Evolutionary conservation across 2,329 filamentous ascomycete genomes (phyloP), one percentile per base, ranked within the genome.

Genomic region (Purpureocillium takamizusanense): DNA sequence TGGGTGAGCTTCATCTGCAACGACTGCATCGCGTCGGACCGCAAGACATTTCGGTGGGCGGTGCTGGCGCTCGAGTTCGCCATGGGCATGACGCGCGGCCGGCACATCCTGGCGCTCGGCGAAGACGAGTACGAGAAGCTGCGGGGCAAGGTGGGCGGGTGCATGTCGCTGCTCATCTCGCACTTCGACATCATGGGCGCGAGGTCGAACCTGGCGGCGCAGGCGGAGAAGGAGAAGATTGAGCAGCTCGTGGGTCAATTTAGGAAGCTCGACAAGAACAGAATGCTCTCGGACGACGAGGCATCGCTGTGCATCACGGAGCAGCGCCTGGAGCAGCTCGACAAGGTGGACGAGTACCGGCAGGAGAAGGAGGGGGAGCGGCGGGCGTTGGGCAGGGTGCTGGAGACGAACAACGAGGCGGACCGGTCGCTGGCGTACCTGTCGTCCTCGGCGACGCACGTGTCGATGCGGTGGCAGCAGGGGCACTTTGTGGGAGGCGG

Each of bases 121-220:
- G 87, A 95, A 42, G 77, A 83, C 31, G 90, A 98, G 54, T 98
- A 95, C 57, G 76, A 81, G 6, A 80, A 74, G 46, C 69, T 98
- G 45, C 78, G 90, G 33, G 72, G 78, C 41, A 97, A 95, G 60
- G 92, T 98, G 5, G 88, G 88, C 8, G 90, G 90, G 1, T 98
- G 92, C 60, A 98, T 98, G 92, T 89, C 87, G 15, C 74, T 98
- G 17, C 71, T 98, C 35, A 97, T 98, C 49, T 95, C 89, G 9
- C 92, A 98, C 61, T 98, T 98, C 53, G 92, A 98, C 60, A 97
- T 98, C 61, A 95, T 98, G 84, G 92, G 92, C 17, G 92, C 92
- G 18, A 80, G 90, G 52, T 95, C 89, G 7, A 95, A 83, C 31
- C 73, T 95, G 45, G 92, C 92, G 10, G 92, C 92, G 4, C 88